phyloP scores from a whole-genome alignment of 1,284 basidiomycete genomes.

The Malassezia japonica region DNA sequence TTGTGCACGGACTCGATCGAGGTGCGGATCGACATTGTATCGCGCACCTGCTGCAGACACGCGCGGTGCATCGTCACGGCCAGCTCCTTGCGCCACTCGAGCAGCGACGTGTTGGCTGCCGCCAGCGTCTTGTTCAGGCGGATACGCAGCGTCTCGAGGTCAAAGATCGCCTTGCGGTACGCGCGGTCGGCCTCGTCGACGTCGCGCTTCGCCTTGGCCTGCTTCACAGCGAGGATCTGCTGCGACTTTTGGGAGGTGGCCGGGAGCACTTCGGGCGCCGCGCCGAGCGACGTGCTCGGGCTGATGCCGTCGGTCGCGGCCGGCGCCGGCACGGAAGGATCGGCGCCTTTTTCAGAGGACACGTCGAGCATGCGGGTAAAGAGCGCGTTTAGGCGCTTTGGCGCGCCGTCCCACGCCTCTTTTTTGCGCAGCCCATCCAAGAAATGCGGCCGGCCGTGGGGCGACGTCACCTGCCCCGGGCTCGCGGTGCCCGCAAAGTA shows the following conservation, averaged over 20 bases:
- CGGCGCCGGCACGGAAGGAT: neutral
- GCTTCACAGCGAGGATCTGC: constrained; percentile 34
- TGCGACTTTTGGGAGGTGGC: constrained; percentile 5
- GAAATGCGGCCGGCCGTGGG: constrained; percentile 10
- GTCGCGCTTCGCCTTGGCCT: constrained; percentile 36
- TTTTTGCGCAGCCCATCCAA: constrained; percentile 36
- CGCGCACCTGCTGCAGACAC: constrained; percentile 29
- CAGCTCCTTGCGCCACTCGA: constrained; percentile 68
- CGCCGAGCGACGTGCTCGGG: constrained; percentile 11
- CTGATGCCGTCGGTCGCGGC: neutral
- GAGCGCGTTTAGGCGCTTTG: constrained; percentile 41
- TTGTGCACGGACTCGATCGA: constrained; percentile 28
- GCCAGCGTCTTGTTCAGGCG: constrained; percentile 71
- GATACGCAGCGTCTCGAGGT: constrained; percentile 75
- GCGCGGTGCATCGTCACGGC: constrained; percentile 54
- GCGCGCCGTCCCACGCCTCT: constrained; percentile 43
- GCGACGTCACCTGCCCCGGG: neutral
- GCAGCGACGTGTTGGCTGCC: constrained; percentile 71
- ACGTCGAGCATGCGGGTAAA: constrained; percentile 40
- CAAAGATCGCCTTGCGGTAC: constrained; percentile 81
- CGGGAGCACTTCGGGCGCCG: neutral
- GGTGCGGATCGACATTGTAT: constrained; percentile 21
- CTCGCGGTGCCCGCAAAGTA: neutral
- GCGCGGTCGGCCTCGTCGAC: constrained; percentile 62
- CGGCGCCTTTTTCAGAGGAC: constrained; percentile 4